phyloP scores from a whole-genome alignment of 2,329 filamentous ascomycete genomes.

The Phaeoacremonium minimum region DNA sequence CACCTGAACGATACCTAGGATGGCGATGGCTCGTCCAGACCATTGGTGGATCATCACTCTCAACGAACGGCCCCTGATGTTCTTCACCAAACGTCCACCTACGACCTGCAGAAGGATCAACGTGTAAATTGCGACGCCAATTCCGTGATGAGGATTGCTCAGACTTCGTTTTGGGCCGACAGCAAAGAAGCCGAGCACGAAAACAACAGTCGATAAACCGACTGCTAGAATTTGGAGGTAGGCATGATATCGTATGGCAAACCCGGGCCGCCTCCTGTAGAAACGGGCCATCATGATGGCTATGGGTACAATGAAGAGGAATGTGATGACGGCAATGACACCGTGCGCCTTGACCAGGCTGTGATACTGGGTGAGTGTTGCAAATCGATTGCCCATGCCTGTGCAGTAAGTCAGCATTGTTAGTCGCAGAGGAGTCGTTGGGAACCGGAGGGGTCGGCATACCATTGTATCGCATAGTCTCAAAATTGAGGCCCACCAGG shows the following conservation, averaged over 20 bases:
- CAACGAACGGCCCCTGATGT: constrained; percentile 44
- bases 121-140: constrained; percentile 74
- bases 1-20: constrained; percentile 83
- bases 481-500: constrained; percentile 70
- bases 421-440: neutral
- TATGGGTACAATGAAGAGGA: constrained; percentile 67
- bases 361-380: constrained; percentile 65
- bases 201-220: constrained; percentile 64
- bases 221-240: constrained; percentile 69
- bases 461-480: constrained; percentile 84
- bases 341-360: constrained; percentile 67
- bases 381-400: constrained; percentile 83
- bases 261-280: constrained; percentile 56
- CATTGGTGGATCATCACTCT: constrained; percentile 76
- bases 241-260: constrained; percentile 65
- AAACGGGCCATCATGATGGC: constrained; percentile 74
- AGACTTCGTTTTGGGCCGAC: constrained; percentile 68
- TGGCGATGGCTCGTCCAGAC: constrained; percentile 71
- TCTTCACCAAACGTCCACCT: constrained; percentile 60
- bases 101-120: constrained; percentile 68
- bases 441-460: constrained; percentile 15
- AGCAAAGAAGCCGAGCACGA: constrained; percentile 73
- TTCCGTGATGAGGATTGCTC: constrained; percentile 81
- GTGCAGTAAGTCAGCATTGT: constrained; percentile 9
- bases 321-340: constrained; percentile 67